Percentiles rank a stretch among this genome's conserved stretches.
These are phyloP conservation scores for Samsoniella hepiali DNA, from an alignment of 2,329 filamentous ascomycete species.

Conservation along the genomic window DNA sequence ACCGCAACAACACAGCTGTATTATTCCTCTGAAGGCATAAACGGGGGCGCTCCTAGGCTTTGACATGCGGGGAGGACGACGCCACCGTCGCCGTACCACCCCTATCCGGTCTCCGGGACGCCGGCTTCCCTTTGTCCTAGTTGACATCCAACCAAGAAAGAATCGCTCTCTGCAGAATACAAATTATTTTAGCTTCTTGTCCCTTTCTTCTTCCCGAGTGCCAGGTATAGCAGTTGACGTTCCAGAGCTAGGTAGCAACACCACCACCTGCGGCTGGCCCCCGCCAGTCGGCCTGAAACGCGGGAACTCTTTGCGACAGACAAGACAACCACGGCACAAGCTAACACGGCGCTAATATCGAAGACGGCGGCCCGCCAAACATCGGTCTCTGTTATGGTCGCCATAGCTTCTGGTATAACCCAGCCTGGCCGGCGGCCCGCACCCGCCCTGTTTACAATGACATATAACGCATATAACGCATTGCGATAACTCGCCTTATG, in stretches of 20 bases:
- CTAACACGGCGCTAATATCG: not conserved
- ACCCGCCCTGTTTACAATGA: conserved; percentile 1
- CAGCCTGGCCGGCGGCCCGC: not conserved
- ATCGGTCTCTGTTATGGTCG: not conserved
- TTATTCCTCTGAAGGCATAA: not conserved
- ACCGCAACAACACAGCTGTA: not conserved
- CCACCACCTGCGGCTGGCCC: not conserved
- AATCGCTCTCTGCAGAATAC: too few species aligned
- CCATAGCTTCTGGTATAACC: not conserved
- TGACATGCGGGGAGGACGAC: not conserved
- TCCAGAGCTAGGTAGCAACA: not conserved
- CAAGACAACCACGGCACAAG: not conserved
- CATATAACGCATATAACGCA: not conserved
- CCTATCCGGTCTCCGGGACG: too few species aligned
- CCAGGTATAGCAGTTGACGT: not conserved
- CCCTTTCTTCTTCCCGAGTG: not conserved
- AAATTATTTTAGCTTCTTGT: too few species aligned
- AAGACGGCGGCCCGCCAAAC: not conserved
- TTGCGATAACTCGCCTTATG: conserved; percentile 4
- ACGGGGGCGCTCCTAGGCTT: not conserved
- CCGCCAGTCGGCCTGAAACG: conserved; percentile 9
- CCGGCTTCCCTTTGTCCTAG: too few species aligned
- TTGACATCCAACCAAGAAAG: too few species aligned
- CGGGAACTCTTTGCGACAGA: not conserved
- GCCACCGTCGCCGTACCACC: not conserved